Percentiles rank a stretch among this genome's conserved stretches.
Conservation (phyloP, 2,329 filamentous ascomycete genomes). For the Pyrenochaeta sp. region DNA sequence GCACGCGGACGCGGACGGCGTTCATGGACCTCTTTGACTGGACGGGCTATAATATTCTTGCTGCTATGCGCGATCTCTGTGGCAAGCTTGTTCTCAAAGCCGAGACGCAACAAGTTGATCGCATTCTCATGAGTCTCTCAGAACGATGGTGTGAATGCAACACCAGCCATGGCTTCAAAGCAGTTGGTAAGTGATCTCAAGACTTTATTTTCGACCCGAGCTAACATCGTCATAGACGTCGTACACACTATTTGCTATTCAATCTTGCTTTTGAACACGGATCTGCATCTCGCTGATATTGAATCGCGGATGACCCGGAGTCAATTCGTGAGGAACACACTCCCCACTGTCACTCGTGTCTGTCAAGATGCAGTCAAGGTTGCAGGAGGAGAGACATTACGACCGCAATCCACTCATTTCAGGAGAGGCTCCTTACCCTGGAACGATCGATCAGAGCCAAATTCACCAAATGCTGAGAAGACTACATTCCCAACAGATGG, state of each 20-base stretch:
- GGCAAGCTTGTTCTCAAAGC: conserved; percentile 81
- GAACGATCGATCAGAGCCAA: conserved; percentile 46
- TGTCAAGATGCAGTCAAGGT: conserved; percentile 70
- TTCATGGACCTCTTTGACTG: conserved; percentile 97
- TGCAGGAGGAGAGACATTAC: conserved; percentile 40
- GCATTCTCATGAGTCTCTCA: conserved; percentile 88
- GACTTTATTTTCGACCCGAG: conserved; percentile 2
- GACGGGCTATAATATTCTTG: conserved; percentile 78
- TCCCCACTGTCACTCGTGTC: conserved; percentile 83
- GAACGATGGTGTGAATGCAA: conserved; percentile 94
- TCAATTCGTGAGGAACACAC: conserved; percentile 96
- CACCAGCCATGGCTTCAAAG: conserved; percentile 89
- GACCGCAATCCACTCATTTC: conserved; percentile 43
- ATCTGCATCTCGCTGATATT: conserved; percentile 93
- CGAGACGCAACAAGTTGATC: conserved; percentile 96
- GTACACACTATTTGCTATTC: conserved; percentile 98
- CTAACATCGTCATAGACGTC: conserved; percentile 69
- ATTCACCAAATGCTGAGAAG: conserved; percentile 37
- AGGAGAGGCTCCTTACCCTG: conserved; percentile 45
- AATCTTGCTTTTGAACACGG: conserved; percentile 92
- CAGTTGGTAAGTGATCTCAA: conserved; percentile 68
- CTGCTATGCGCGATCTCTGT: conserved; percentile 81
- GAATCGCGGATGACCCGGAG: conserved; percentile 94
- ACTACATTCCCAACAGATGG: conserved; percentile 36
- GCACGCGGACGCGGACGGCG: conserved; percentile 67